Evolutionary conservation across 2,329 filamentous ascomycete species (phyloP).

Genomic region (Claviceps sp.): DNA sequence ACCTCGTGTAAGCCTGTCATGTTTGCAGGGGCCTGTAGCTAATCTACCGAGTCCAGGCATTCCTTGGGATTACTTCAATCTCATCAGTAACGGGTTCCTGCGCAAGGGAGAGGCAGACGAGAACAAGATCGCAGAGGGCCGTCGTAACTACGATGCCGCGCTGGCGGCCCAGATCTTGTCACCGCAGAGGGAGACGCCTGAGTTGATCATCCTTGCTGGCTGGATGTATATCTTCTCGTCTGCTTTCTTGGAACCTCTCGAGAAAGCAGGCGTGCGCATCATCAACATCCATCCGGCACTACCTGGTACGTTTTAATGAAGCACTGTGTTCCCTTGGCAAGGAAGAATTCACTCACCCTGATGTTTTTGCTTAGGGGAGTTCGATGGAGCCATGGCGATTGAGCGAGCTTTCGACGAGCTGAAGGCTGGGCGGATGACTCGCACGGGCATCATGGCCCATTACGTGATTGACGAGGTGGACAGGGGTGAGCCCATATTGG

Average conservation of each 20-base stretch:
- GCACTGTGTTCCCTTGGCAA: too few species aligned
- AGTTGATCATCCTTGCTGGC: slow-evolving; percentile 69
- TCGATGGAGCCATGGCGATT: slow-evolving; percentile 68
- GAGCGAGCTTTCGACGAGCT: slow-evolving; percentile 65
- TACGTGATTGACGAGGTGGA: slow-evolving; percentile 74
- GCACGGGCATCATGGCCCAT: slow-evolving; percentile 82
- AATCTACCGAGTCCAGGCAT: slow-evolving; percentile 30
- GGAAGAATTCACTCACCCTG: too few species aligned
- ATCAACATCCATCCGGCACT: slow-evolving; percentile 78
- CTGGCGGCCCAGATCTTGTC: slow-evolving; percentile 53
- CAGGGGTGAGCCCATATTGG: slow-evolving; percentile 54
- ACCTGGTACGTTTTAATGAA: background rate
- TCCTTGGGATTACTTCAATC: slow-evolving; percentile 68
- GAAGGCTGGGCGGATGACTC: slow-evolving; percentile 46
- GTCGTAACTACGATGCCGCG: slow-evolving; percentile 60
- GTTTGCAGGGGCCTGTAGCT: background rate
- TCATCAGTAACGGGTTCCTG: slow-evolving; percentile 56
- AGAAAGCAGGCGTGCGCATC: slow-evolving; percentile 47
- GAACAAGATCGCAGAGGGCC: slow-evolving; percentile 37
- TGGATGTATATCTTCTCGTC: slow-evolving; percentile 76
- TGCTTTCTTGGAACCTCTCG: slow-evolving; percentile 56
- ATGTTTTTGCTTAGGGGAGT: slow-evolving; percentile 36
- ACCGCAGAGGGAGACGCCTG: slow-evolving; percentile 38
- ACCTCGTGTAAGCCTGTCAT: background rate
- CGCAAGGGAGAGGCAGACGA: slow-evolving; percentile 47